A percentile compares a stretch with the other conserved stretches of the same genome.
Evolutionary conservation across 2,329 filamentous ascomycete species (phyloP).

Genomic region (Drechslerella dactyloides): DNA sequence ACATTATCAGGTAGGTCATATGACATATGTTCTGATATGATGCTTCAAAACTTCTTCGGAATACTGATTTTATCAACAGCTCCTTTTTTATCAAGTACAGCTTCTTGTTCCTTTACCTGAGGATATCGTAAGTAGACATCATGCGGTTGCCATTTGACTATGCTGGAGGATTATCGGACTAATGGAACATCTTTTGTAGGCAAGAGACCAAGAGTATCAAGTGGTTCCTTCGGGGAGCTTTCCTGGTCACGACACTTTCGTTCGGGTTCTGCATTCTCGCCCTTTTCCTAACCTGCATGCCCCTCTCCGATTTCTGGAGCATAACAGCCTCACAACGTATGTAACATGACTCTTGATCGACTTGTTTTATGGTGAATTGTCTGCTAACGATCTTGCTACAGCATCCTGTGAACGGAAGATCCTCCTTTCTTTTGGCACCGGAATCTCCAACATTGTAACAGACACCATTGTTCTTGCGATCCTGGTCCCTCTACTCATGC

Average conservation of each 20-base stretch:
- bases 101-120: slow-evolving; percentile 54
- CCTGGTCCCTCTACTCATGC: slow-evolving; percentile 54
- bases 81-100: slow-evolving; percentile 53
- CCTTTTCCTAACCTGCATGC: slow-evolving; percentile 56
- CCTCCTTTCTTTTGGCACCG: slow-evolving; percentile 53
- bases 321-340: slow-evolving; percentile 51
- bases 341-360: slow-evolving; percentile 10
- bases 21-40: not conserved
- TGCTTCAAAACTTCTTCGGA: no score
- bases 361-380: not conserved
- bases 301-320: slow-evolving; percentile 54
- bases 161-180: slow-evolving; percentile 2
- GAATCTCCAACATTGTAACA: slow-evolving; percentile 55
- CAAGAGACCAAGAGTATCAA: slow-evolving; percentile 54
- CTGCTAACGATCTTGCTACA: slow-evolving; percentile 15
- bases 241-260: slow-evolving; percentile 55
- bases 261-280: slow-evolving; percentile 56
- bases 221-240: slow-evolving; percentile 53
- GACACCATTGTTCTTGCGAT: slow-evolving; percentile 56
- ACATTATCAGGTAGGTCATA: slow-evolving; percentile 49
- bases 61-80: slow-evolving; percentile 41
- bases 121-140: slow-evolving; percentile 51
- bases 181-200: slow-evolving; percentile 17
- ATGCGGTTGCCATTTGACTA: not conserved
- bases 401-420: slow-evolving; percentile 51